phyloP scores from a whole-genome alignment of 208 protist species.

The Acanthamoeba polyphaga region DNA sequence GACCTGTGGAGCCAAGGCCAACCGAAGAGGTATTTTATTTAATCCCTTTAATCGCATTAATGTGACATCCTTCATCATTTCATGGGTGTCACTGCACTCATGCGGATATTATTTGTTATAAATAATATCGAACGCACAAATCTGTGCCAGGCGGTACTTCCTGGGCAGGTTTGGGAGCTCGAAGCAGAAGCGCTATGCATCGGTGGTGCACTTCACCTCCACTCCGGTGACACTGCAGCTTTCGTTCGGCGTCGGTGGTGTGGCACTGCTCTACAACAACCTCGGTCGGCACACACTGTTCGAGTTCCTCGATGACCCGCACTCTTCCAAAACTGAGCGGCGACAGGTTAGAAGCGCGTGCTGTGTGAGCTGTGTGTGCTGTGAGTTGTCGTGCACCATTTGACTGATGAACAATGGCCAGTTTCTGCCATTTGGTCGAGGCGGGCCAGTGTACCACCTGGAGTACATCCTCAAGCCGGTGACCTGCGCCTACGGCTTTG shows the following conservation, averaged over 20 bases:
- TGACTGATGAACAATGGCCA: not conserved
- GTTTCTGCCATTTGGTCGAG: constrained; percentile 84
- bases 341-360: constrained; percentile 1
- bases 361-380: not conserved
- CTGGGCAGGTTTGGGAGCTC: constrained; percentile 32
- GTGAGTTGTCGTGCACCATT: not conserved
- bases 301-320: constrained; percentile 66
- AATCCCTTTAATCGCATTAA: no score
- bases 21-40: constrained; percentile 21
- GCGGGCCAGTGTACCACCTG: constrained; percentile 83
- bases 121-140: no score
- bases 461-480: constrained; percentile 84
- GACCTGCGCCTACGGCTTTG: constrained; percentile 81
- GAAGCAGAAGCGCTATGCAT: constrained; percentile 57
- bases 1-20: constrained; percentile 75
- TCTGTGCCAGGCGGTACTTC: constrained; percentile 52
- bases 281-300: constrained; percentile 70
- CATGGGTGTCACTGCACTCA: no score
- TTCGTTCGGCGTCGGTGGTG: constrained; percentile 57
- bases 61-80: not conserved
- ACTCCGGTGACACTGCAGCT: constrained; percentile 75
- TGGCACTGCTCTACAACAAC: constrained; percentile 77
- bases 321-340: constrained; percentile 39
- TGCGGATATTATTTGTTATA: no score
- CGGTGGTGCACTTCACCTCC: constrained; percentile 72